Conservation (phyloP, 2,329 filamentous ascomycete species). For the Periconia digitata region DNA sequence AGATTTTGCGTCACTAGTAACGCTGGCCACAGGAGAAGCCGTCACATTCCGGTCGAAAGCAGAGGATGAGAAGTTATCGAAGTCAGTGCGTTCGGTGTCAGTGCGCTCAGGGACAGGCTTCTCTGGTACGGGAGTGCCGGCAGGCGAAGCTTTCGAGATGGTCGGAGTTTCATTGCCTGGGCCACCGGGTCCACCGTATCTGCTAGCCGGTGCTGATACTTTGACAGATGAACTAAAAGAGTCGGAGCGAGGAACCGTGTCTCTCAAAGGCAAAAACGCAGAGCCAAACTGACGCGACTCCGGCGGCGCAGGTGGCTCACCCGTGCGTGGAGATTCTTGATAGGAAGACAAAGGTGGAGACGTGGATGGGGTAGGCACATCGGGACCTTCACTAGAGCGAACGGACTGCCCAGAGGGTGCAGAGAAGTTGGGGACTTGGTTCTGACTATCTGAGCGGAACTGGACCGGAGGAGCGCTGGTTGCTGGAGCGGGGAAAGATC, state of each 20-base stretch:
- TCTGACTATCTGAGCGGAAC: constrained; percentile 59
- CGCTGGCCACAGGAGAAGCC: constrained; percentile 44
- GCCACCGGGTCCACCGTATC: constrained; percentile 56
- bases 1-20: constrained; percentile 42
- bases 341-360: constrained; percentile 61
- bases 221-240: constrained; percentile 77
- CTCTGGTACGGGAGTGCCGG: constrained; percentile 57
- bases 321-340: constrained; percentile 56
- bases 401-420: constrained; percentile 46
- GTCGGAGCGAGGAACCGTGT: constrained; percentile 58
- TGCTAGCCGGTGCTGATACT: constrained; percentile 71
- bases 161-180: constrained; percentile 53
- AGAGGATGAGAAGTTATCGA: constrained; percentile 38
- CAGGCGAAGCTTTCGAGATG: constrained; percentile 43
- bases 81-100: constrained; percentile 38
- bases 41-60: constrained; percentile 43
- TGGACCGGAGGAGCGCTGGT: constrained; percentile 57
- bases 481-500: constrained; percentile 58
- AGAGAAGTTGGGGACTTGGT: constrained; percentile 39
- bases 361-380: constrained; percentile 62
- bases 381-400: constrained; percentile 50
- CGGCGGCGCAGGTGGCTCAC: constrained; percentile 65
- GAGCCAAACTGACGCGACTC: constrained; percentile 78
- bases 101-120: constrained; percentile 40
- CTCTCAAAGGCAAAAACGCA: constrained; percentile 70